phyloP scores from a whole-genome alignment of 164 flowering plant genomes.

The Buxus sempervirens region DNA sequence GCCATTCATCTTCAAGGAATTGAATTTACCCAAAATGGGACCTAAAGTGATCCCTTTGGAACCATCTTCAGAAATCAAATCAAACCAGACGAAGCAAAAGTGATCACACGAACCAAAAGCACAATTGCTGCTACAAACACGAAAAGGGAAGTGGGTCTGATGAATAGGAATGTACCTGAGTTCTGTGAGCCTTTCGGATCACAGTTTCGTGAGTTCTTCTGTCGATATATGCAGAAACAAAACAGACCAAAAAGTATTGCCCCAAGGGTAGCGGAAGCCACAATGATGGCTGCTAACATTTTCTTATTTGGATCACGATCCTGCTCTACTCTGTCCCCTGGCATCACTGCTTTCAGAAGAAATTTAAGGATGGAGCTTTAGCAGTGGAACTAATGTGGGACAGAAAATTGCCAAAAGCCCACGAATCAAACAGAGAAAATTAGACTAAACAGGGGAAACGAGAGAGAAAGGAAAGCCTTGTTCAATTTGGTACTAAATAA shows the following conservation, averaged over 20 bases:
- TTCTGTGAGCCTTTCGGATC: slow-evolving; percentile 16
- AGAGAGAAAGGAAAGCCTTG: neutral
- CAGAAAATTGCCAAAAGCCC: neutral
- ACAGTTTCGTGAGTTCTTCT: slow-evolving; percentile 14
- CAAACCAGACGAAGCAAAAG: slow-evolving; percentile 5
- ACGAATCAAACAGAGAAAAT: no score
- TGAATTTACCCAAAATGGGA: slow-evolving; percentile 43
- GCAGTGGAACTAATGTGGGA: neutral
- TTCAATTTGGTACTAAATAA: neutral
- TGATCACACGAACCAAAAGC: neutral
- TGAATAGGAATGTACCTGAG: slow-evolving; percentile 23
- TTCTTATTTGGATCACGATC: slow-evolving; percentile 20
- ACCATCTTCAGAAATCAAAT: slow-evolving; percentile 34
- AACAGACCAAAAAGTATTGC: slow-evolving; percentile 17
- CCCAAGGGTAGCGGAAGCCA: slow-evolving; percentile 19
- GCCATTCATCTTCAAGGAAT: slow-evolving; percentile 35
- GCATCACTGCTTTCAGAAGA: slow-evolving; percentile 8
- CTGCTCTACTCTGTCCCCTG: neutral
- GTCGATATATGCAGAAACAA: slow-evolving; percentile 18
- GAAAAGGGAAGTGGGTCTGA: neutral
- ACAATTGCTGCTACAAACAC: neutral
- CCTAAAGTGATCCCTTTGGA: slow-evolving; percentile 40
- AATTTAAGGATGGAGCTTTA: neutral
- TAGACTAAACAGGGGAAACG: neutral
- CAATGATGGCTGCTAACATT: slow-evolving; percentile 19